Evolutionary conservation across 441 rosid genomes (phyloP).

Genomic region (Pelargonium fulgidum): DNA sequence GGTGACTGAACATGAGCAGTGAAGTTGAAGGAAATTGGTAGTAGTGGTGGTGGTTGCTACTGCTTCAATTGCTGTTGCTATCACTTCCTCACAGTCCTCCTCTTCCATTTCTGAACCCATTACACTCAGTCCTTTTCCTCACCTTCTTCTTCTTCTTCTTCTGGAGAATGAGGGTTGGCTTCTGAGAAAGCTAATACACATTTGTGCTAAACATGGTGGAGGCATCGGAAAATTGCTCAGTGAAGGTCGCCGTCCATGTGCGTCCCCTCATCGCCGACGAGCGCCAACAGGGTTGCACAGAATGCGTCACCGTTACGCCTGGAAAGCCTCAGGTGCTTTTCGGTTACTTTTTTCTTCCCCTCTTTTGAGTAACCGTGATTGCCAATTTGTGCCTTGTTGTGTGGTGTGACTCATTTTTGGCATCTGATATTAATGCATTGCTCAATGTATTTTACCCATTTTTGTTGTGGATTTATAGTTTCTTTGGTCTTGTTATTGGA

Average conservation of each 20-base stretch:
- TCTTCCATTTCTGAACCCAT: neutral
- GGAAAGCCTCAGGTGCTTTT: slow-evolving; percentile 58
- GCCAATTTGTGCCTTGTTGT: neutral
- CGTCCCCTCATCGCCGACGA: slow-evolving; percentile 67
- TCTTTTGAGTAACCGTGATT: neutral
- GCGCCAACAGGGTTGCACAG: slow-evolving; percentile 51
- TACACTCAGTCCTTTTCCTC: neutral
- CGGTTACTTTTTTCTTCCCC: neutral
- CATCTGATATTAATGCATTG: neutral
- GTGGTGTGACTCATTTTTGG: neutral
- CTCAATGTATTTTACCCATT: neutral
- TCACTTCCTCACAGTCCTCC: neutral
- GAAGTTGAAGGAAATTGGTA: neutral
- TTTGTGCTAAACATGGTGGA: slow-evolving; percentile 19
- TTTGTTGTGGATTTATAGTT: neutral
- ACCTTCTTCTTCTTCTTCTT: neutral
- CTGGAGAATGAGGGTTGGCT: too few relatives aligned
- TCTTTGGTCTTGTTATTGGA: neutral
- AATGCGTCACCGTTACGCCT: slow-evolving; percentile 49
- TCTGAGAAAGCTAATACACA: too few relatives aligned
- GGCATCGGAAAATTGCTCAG: slow-evolving; percentile 42
- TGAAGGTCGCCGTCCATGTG: slow-evolving; percentile 58
- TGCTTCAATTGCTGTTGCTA: neutral
- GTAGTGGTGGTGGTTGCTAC: neutral
- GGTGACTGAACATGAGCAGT: neutral